Evolutionary conservation across 441 rosid species (phyloP), one percentile per base, ranked within the genome.

Genomic region (Euphorbia schlechtendalii): DNA sequence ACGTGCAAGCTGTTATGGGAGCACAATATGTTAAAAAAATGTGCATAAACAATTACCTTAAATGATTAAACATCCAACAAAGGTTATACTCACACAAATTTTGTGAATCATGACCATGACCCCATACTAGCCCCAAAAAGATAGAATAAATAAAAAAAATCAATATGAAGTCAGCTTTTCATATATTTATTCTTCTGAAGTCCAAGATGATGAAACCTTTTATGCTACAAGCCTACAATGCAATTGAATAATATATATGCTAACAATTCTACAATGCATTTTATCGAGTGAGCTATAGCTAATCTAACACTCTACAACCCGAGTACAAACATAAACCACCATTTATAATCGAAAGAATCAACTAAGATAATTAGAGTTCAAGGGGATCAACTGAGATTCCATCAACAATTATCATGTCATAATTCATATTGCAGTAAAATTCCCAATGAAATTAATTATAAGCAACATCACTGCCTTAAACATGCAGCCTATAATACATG

Each of bases 1-100:
- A 61, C 96, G 90, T 41, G 89, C 80, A 76, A 94, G 99, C 99
- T 93, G 78, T 66, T 67, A 68, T 27, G 71, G 63, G 56, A 76
- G 58, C 25, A 68, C 45, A 59, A 28, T 27, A 54, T 43, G n/a
- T 51, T 41, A 9, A 65, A 13, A 30, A 56, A 22, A 5, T n/a
- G 13, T 28, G 11, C 36, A 43, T 22, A 36, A 38, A 59, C 21
- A 40, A 18, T 41, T 43, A 40, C 15, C 25, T 14, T 45, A 43
- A 61, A 27, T 22, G 28, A 25, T 25, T 32, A 27, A 32, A 36
- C 49, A 49, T 21, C 8, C 32, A 20, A 2, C 18, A 20, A 51
- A 18, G 25, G n/a, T 30, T 18, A 24, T 17, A 63, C 32, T n/a
- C 32, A 51, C 24, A 21, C 14, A 62, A 27, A 51, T 51, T 51